phyloP scores from a whole-genome alignment of 2,329 filamentous ascomycete genomes.

The Fusarium graminum region DNA sequence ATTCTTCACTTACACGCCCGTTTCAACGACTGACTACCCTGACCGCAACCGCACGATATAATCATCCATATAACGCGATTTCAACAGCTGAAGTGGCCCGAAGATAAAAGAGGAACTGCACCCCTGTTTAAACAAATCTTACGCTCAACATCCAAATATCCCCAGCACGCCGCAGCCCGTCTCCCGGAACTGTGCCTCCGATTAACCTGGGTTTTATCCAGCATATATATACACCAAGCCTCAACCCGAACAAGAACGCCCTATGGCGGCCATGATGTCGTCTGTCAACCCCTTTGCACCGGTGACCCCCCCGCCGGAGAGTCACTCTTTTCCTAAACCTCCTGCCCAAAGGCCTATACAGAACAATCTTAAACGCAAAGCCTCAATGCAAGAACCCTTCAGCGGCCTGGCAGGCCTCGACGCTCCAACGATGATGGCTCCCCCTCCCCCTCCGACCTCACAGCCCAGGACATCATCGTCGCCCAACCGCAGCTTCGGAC shows the following conservation, averaged over 20 bases:
- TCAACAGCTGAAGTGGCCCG: slow-evolving; percentile 13
- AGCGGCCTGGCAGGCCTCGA: slow-evolving; percentile 35
- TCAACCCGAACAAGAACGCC: slow-evolving; percentile 35
- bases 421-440: slow-evolving; percentile 42
- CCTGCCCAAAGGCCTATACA: slow-evolving; percentile 48
- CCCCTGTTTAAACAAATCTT: slow-evolving; percentile 29
- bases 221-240: slow-evolving; percentile 39
- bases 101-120: slow-evolving; percentile 37
- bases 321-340: slow-evolving; percentile 51
- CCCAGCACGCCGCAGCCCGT: slow-evolving; percentile 35
- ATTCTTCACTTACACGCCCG: slow-evolving; percentile 39
- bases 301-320: slow-evolving; percentile 50
- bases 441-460: slow-evolving; percentile 45
- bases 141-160: slow-evolving; percentile 20
- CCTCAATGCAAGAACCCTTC: slow-evolving; percentile 46
- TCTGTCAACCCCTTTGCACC: slow-evolving; percentile 50
- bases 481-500: slow-evolving; percentile 38
- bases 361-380: slow-evolving; percentile 48
- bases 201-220: slow-evolving; percentile 17
- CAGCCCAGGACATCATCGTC: slow-evolving; percentile 44
- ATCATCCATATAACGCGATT: slow-evolving; percentile 28
- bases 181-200: slow-evolving; percentile 27
- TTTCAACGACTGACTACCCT: slow-evolving; percentile 16
- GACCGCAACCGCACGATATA: slow-evolving; percentile 23
- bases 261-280: slow-evolving; percentile 52